These are phyloP conservation scores for Ogataea paraovalis DNA, from an alignment of 805 yeast genomes.

Conservation along the genomic window DNA sequence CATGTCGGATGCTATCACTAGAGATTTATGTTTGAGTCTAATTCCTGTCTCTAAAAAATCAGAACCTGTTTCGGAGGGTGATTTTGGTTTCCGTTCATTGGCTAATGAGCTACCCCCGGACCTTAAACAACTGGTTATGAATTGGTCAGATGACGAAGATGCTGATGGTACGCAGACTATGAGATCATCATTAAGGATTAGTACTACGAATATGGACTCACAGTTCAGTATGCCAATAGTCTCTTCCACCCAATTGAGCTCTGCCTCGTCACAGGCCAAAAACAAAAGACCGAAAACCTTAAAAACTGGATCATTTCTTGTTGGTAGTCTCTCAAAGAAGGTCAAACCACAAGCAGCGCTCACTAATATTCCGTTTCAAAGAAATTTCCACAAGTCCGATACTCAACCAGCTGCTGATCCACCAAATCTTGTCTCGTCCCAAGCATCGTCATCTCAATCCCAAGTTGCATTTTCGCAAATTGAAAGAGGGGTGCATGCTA, in stretches of 20 bases:
- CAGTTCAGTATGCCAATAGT: constrained; percentile 9
- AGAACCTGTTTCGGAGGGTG: neutral
- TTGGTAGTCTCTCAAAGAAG: no score
- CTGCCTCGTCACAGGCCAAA: neutral
- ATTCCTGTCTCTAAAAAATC: constrained; percentile 3
- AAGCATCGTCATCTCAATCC: neutral
- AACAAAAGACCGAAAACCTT: neutral
- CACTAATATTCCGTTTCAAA: neutral
- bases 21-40: constrained; percentile 12
- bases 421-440: neutral
- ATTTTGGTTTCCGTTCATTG: constrained; percentile 3
- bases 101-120: constrained; percentile 6
- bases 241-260: constrained; percentile 6
- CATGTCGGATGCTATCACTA: constrained; percentile 4
- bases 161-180: neutral
- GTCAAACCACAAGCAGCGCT: no score
- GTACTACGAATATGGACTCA: neutral
- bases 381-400: neutral
- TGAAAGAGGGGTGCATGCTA: constrained; percentile 3
- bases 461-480: constrained; percentile 7
- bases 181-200: neutral
- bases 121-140: constrained; percentile 11
- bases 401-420: neutral
- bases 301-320: neutral
- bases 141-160: constrained; percentile 16